Evolutionary conservation across 2,329 filamentous ascomycete species (phyloP), one percentile per base, ranked within the genome.

Genomic region (Cercospora nicotianae): DNA sequence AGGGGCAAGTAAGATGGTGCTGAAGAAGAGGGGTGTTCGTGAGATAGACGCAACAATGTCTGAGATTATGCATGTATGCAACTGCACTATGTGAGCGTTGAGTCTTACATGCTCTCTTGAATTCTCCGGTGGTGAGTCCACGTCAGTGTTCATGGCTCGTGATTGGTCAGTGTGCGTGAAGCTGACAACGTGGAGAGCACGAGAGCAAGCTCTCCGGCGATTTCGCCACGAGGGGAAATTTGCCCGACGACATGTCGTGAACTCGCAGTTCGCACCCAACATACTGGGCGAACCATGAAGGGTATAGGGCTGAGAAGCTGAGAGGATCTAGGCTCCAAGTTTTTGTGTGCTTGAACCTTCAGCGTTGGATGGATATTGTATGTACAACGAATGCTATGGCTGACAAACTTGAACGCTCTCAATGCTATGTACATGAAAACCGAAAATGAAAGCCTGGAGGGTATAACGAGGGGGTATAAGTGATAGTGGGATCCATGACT

Each of bases 321-420:
- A 26, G 18, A 26, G 55, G 28, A 31, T 31, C 55, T n/a, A 28
- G 55, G 55, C 28, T 31, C 28, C 31, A 31, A 30, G 3, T 31
- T 30, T 33, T 9, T 33, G 28, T 31, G n/a, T 58, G 28, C 28
- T 31, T 31, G 55, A n/a, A 33, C 28, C 36, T 39, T 18, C 28
- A 31, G 55, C 31, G 48, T 58, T n/a, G 28, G 55, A 31, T 58
- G 55, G 28, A 36, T 58, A 58, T 20, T 18, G 28, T 58, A 33
- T 33, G 55, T 58, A 58, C 55, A 33, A 33, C 55, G 55, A 58
- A 58, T 58, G 55, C 55, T 31, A 23, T 58, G 55, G 55, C 55
- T 18, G 55, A 58, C 55, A 58, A 13, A 33, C 28, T 31, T n/a
- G 31, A 33, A 58, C 55, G 55, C 55, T 58, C 31, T 33, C 55